phyloP scores from a whole-genome alignment of 1,284 basidiomycete genomes.

The Papiliotrema flavescens region DNA sequence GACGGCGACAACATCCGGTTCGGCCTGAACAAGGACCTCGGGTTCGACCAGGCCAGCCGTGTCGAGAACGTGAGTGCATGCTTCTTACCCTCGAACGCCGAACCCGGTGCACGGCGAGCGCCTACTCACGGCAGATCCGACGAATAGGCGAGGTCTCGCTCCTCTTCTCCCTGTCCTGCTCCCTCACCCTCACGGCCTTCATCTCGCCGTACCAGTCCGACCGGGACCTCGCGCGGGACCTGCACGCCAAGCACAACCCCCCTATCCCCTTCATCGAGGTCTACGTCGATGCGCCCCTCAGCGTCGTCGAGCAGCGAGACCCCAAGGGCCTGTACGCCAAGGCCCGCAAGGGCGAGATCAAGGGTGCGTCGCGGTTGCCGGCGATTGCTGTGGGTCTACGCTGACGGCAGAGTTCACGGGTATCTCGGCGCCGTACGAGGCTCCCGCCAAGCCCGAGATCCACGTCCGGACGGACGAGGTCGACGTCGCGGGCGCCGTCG shows the following conservation, averaged over 20 bases:
- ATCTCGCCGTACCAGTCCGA: conserved; percentile 96
- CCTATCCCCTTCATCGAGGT: conserved; percentile 85
- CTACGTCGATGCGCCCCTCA: conserved; percentile 86
- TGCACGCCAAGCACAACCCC: conserved; percentile 64
- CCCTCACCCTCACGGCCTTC: conserved; percentile 89
- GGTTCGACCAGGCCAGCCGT: conserved; percentile 90
- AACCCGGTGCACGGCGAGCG: not conserved
- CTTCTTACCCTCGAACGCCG: not conserved
- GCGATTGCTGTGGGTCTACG: not conserved
- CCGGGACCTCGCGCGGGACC: conserved; percentile 73
- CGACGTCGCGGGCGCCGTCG: conserved; percentile 75
- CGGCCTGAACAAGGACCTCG: conserved; percentile 96
- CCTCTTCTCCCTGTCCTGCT: conserved; percentile 83
- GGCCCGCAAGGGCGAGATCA: conserved; percentile 92
- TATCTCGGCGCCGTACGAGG: conserved; percentile 95
- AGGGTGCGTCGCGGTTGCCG: conserved; percentile 59
- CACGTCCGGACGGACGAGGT: conserved; percentile 85
- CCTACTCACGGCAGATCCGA: conserved; percentile 58
- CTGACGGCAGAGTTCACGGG: conserved; percentile 82
- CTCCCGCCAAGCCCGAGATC: conserved; percentile 79
- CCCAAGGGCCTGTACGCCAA: conserved; percentile 99
- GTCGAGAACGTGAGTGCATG: conserved; percentile 69
- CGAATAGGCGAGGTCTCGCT: conserved; percentile 96
- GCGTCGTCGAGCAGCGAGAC: conserved; percentile 85
- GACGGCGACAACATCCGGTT: conserved; percentile 98